Base-by-base conservation (phyloP, 1,284 basidiomycete species). In the Ustilago cynodontis region DNA sequence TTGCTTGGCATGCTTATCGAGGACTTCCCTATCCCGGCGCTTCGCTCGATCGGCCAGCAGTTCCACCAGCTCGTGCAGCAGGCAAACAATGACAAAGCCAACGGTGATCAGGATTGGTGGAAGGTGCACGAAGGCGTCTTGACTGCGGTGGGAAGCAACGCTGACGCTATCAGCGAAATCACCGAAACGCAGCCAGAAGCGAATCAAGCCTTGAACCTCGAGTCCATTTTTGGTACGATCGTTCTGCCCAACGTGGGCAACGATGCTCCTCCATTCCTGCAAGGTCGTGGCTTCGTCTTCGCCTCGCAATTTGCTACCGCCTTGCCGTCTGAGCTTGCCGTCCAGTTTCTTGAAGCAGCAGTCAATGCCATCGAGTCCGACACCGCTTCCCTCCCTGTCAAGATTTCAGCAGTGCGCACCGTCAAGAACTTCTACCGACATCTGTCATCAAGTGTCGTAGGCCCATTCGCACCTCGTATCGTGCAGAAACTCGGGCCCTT, bases 221-320 rank as follows among this genome's bases (percentile, higher is more conserved):
- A 91, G 61, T 88, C 88, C 61, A 87, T 97, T 41, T 91, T 98
- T 59, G 88, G 90, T 22, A 90, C 91, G 71, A 90, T 96, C 59
- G 90, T 98, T 43, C 93, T 94, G 6, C 90, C 91, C 18, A 88
- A 94, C 50, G 88, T 98, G 22, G 87, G 87, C 43, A 90, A 92
- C 92, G 77, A 59, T 88, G 86, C 43, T 8, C 29, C 57, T 59
- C 93, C 94, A 0, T 98, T 98, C 89, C 87, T 99, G 53, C 95
- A 97, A 87, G 97, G 96, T 10, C 90, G 96, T 63, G 93, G 92
- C 2, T 97, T 98, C 73, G 93, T 98, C 43, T 96, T 98, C 82
- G 94, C 94, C 0, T 94, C 93, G 80, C 93, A 95, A 84, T 98
- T 91, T 81, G 90, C 93, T 0, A 90, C 91, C 66, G 86, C 92